Base-by-base conservation (phyloP, 306 rosid genomes). In the Psophocarpus tetragonolobus region DNA sequence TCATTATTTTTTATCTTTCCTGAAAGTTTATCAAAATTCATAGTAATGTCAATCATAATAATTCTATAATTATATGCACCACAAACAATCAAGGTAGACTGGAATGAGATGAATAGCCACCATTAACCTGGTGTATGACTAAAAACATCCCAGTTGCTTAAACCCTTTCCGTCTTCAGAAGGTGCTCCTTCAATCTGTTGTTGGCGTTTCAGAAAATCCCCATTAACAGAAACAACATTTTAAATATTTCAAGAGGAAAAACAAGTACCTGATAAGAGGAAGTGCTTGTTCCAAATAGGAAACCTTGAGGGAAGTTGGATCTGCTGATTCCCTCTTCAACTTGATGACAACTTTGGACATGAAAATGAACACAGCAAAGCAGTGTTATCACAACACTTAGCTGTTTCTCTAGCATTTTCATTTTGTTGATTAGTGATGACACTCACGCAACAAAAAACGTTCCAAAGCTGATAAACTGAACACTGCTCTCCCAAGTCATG, bases 281-380 rank as follows among this genome's bases (percentile, higher is more conserved):
- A 80, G 94, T 89, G 77, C 82, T 2, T 32, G 92, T 15, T 81
- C 97, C 93, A 21, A 87, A 91, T 33, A 89, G 76, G 76, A 91
- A 91, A 3, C 78, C 61, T 2, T 81, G 39, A 18, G 92, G 87
- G 78, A 89, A 91, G 0, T 83, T 85, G 38, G 92, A 83, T 51
- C 80, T 83, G 3, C 10, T 58, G 41, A 87, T 33, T 45, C 56
- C 78, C 73, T 79, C 83, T 45, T 79, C 81, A 76, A 75, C 66
- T 33, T 72, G 36, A 39, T 75, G 88, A 87, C 36, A 66, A 53
- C 76, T 68, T 33, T 64, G 87, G 32, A 62, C 82, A 66, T 35
- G 68, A 82, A 68, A 39, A 48, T 30, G 50, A 81, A 30, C 20
- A 77, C n/a, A 76, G 57, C 21, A 69, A 56, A 53, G 35, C 6